Evolutionary conservation across 2,329 filamentous ascomycete species (phyloP).

Genomic region (Pseudogymnoascus sp.): DNA sequence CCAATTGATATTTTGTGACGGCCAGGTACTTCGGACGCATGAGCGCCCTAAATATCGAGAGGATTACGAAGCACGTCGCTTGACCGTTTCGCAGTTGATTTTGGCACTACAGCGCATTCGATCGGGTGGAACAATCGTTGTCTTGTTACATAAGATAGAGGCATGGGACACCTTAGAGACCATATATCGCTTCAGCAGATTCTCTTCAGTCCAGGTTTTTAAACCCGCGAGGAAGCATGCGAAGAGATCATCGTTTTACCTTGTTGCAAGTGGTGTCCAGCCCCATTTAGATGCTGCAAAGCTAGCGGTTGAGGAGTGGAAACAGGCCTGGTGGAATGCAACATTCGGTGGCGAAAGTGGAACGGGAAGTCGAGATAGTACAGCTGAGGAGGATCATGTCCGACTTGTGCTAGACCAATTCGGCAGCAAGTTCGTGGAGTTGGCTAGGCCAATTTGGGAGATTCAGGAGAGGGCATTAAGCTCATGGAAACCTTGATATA

Average conservation of each 20-base stretch:
- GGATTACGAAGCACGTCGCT: conserved; percentile 16
- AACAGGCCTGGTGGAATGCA: conserved; percentile 18
- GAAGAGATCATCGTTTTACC: conserved; percentile 22
- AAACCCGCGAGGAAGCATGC: conserved; percentile 21
- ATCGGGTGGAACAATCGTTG: conserved; percentile 19
- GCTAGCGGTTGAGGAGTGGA: conserved; percentile 18
- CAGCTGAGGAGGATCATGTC: conserved; percentile 7
- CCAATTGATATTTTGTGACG: conserved; percentile 25
- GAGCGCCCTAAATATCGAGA: conserved; percentile 17
- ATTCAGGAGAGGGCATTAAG: conserved; percentile 20
- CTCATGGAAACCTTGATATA: neutral
- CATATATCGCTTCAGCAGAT: conserved; percentile 21
- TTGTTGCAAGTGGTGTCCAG: conserved; percentile 22
- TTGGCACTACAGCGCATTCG: conserved; percentile 20
- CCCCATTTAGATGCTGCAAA: conserved; percentile 13
- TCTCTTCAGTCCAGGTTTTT: conserved; percentile 20
- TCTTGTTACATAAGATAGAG: conserved; percentile 23
- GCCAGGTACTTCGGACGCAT: conserved; percentile 22
- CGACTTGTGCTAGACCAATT: conserved; percentile 17
- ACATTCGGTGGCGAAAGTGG: conserved; percentile 20
- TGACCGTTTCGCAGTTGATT: conserved; percentile 21
- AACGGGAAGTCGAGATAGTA: conserved; percentile 10
- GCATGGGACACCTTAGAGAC: conserved; percentile 16
- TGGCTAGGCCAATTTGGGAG: conserved; percentile 19
- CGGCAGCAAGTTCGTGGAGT: conserved; percentile 14